Conservation (phyloP, 352 stramenopile genomes). For the Phytopythium kandeliae region DNA sequence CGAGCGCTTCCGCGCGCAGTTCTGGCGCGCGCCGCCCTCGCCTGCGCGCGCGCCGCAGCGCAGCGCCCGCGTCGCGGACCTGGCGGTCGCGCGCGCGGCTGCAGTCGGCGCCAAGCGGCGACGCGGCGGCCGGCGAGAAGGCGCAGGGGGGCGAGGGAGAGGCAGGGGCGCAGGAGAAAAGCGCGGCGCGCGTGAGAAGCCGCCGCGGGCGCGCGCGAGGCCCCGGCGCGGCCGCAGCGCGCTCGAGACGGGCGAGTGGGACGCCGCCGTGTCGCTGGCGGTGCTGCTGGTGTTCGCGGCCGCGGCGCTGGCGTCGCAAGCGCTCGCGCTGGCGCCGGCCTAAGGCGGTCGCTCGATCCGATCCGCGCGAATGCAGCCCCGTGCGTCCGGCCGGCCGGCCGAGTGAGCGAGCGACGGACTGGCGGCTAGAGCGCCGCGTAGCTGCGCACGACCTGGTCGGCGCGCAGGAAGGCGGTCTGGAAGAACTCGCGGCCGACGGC, state of each 20-base stretch:
- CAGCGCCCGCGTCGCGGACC: background rate
- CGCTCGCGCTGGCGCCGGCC: background rate
- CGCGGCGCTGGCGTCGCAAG: background rate
- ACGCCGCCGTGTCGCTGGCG: background rate
- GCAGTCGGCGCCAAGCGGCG: background rate
- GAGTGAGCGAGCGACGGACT: too few species aligned
- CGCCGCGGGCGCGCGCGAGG: too few species aligned
- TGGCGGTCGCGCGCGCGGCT: background rate
- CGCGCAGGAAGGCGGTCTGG: constrained; percentile 49
- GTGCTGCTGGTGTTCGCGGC: background rate
- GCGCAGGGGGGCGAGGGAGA: too few species aligned
- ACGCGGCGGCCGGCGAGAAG: too few species aligned
- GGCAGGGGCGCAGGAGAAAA: too few species aligned
- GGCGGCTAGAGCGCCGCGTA: constrained; percentile 33
- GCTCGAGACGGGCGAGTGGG: background rate
- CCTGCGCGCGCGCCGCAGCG: background rate
- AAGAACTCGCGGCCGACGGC: constrained; percentile 55
- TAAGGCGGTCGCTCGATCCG: background rate
- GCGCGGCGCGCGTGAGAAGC: too few species aligned
- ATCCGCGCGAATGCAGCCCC: too few species aligned
- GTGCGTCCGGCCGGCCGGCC: too few species aligned
- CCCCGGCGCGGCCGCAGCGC: too few species aligned
- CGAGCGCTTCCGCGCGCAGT: background rate
- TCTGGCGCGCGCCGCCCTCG: background rate
- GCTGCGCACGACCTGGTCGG: constrained; percentile 74